Percentiles rank a stretch among this genome's conserved stretches.
phyloP scores from a whole-genome alignment of 1,284 basidiomycete genomes.

The Trichosporon faecale region DNA sequence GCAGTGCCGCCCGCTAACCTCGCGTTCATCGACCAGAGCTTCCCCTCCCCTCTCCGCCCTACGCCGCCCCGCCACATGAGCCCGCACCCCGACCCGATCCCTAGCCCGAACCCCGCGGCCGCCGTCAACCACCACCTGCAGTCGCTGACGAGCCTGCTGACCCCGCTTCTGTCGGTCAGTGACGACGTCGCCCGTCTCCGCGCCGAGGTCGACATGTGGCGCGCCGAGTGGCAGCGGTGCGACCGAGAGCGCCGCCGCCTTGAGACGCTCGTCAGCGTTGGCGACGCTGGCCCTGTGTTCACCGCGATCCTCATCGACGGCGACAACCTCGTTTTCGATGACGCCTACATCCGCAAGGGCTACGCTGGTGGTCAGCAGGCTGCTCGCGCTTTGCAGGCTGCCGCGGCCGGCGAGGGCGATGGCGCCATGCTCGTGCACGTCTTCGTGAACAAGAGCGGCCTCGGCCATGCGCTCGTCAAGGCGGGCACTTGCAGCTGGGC shows the following conservation, averaged over 20 bases:
- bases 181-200: conserved; percentile 44
- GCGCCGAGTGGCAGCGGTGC: conserved; percentile 33
- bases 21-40: conserved; percentile 19
- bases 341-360: conserved; percentile 33
- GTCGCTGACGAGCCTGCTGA: conserved; percentile 29
- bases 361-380: conserved; percentile 42
- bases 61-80: conserved; percentile 10
- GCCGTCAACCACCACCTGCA: conserved; percentile 31
- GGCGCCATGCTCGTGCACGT: conserved; percentile 37
- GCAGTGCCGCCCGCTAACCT: conserved; percentile 1
- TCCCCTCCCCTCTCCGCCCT: conserved; percentile 22
- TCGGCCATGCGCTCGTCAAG: conserved; percentile 42
- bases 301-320: conserved; percentile 45
- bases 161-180: conserved; percentile 28
- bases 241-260: conserved; percentile 39
- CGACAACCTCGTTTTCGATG: conserved; percentile 44
- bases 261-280: conserved; percentile 28
- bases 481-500: conserved; percentile 38
- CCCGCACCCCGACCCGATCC: not conserved
- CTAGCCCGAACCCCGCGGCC: conserved; percentile 21
- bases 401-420: conserved; percentile 22
- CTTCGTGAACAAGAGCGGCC: conserved; percentile 43
- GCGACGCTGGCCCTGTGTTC: conserved; percentile 32
- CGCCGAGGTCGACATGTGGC: conserved; percentile 44
- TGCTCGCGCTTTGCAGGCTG: conserved; percentile 34